These are phyloP conservation scores for Lagerstroemia fauriei DNA, from an alignment of 441 rosid genomes.

Conservation along the genomic window DNA sequence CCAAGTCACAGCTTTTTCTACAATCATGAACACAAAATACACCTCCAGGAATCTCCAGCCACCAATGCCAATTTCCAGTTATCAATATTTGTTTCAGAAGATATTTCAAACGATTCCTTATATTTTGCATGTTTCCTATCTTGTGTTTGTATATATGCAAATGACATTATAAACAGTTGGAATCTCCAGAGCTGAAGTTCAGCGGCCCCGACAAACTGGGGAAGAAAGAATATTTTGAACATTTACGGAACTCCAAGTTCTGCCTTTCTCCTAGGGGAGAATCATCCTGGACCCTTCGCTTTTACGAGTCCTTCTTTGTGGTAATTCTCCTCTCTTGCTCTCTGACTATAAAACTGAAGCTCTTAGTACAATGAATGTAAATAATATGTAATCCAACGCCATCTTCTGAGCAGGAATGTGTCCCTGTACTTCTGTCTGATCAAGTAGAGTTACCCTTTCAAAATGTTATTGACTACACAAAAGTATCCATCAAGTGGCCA, in stretches of 20 bases:
- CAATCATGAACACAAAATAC: not conserved
- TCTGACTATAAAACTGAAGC: not conserved
- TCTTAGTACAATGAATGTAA: not conserved
- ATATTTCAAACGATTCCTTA: not conserved
- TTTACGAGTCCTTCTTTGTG: slow-evolving; percentile 91
- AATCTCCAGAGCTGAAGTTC: slow-evolving; percentile 88
- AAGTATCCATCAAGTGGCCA: slow-evolving; percentile 92
- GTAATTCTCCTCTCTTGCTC: slow-evolving; percentile 31
- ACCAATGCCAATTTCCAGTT: not conserved
- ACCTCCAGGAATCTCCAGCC: not conserved
- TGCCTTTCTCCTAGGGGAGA: slow-evolving; percentile 95
- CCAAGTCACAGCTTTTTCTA: not conserved
- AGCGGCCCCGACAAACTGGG: slow-evolving; percentile 79
- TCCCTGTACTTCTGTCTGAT: slow-evolving; percentile 90
- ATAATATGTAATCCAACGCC: not conserved
- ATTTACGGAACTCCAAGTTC: slow-evolving; percentile 82
- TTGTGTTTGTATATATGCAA: not conserved
- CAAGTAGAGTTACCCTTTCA: slow-evolving; percentile 87
- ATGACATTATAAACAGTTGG: slow-evolving; percentile 67
- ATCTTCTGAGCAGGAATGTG: slow-evolving; percentile 69
- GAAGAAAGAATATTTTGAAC: slow-evolving; percentile 79
- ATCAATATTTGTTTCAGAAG: not conserved
- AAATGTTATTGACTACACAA: slow-evolving; percentile 74
- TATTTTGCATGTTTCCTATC: not conserved
- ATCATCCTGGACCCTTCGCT: slow-evolving; percentile 96